phyloP scores from a whole-genome alignment of 108 stramenopile species.

The Cyclotella baltica region DNA sequence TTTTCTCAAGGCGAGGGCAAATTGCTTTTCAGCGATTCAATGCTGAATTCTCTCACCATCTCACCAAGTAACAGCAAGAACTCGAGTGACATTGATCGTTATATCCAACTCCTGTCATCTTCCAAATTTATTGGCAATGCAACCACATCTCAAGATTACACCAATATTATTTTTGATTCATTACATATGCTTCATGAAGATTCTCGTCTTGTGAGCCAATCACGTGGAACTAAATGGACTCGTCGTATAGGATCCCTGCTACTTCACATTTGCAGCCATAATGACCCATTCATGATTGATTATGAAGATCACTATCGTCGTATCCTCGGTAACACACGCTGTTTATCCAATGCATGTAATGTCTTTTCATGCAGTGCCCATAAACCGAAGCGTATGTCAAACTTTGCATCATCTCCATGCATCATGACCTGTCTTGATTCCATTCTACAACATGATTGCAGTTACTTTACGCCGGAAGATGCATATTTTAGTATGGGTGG shows the following conservation, averaged over 20 bases:
- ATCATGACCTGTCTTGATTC: constrained; percentile 55
- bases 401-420: constrained; percentile 39
- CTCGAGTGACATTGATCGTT: background rate
- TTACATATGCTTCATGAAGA: constrained; percentile 83
- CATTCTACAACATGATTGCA: constrained; percentile 30
- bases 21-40: constrained; percentile 37
- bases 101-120: constrained; percentile 26
- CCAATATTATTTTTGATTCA: constrained; percentile 64
- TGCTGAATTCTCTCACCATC: background rate
- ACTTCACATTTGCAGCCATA: constrained; percentile 30
- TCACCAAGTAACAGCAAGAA: background rate
- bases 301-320: constrained; percentile 61
- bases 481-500: constrained; percentile 17
- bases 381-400: constrained; percentile 16
- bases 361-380: background rate
- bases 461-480: constrained; percentile 20
- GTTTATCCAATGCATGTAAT: constrained; percentile 30
- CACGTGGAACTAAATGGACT: constrained; percentile 37
- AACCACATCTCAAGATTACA: constrained; percentile 6
- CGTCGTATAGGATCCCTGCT: constrained; percentile 44
- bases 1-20: constrained; percentile 44
- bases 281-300: constrained; percentile 51
- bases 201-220: constrained; percentile 55
- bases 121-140: background rate
- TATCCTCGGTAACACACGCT: constrained; percentile 44